Conservation (phyloP, 2,329 filamentous ascomycete genomes). For the Apiospora malaysiana region DNA sequence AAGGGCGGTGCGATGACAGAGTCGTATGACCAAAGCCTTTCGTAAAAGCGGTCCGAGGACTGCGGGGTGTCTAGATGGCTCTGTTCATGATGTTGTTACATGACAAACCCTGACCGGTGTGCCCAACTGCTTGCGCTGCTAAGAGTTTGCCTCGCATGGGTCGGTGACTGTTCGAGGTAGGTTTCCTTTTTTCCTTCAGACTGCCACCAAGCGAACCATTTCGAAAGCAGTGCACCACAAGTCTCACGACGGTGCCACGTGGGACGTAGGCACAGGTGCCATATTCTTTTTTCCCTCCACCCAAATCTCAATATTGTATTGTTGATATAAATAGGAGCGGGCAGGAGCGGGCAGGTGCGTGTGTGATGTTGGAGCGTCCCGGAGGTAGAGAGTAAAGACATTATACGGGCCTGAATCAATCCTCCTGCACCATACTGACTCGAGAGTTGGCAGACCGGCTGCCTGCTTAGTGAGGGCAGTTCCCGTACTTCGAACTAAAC, state of each 20-base stretch:
- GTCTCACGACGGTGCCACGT: background rate
- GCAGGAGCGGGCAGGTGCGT: background rate
- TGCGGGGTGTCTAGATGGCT: too few relatives aligned
- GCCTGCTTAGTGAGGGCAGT: background rate
- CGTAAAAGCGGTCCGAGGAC: background rate
- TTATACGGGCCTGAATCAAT: background rate
- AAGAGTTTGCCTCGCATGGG: background rate
- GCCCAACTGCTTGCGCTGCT: background rate
- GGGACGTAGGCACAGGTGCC: background rate
- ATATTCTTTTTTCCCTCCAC: too few relatives aligned
- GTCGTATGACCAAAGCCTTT: background rate
- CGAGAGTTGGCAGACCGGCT: background rate
- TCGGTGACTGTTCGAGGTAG: background rate
- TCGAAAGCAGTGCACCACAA: background rate
- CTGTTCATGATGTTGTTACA: background rate
- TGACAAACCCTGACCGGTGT: background rate
- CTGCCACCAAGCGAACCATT: background rate
- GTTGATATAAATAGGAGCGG: background rate
- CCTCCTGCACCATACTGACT: background rate
- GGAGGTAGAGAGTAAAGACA: background rate
- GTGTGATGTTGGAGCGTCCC: background rate
- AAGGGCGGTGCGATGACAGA: background rate
- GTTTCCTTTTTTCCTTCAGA: background rate
- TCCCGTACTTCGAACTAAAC: background rate
- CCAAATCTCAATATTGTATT: background rate